phyloP scores from a whole-genome alignment of 495 filamentous ascomycete genomes.

The Penicillium longicatenatum region DNA sequence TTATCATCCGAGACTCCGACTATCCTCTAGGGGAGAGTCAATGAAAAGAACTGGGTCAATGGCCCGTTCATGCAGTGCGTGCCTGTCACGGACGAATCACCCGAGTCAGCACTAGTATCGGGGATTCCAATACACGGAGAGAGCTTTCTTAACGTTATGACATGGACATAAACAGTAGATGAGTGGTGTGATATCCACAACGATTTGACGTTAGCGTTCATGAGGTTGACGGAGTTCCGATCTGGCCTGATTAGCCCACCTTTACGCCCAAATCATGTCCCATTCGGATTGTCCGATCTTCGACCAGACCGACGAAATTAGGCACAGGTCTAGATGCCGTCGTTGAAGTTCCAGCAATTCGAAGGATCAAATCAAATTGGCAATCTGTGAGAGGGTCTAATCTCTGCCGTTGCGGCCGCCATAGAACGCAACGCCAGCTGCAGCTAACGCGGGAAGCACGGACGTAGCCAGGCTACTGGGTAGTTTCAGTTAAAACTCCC shows the following conservation, averaged over 20 bases:
- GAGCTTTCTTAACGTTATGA: no score
- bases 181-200: background rate
- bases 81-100: constrained; percentile 10
- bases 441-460: constrained; percentile 38
- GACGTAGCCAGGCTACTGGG: constrained; percentile 35
- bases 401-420: constrained; percentile 13
- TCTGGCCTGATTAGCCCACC: background rate
- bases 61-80: constrained; percentile 6
- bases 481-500: constrained; percentile 31
- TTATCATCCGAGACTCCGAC: background rate
- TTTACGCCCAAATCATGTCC: no score
- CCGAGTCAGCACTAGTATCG: constrained; percentile 26
- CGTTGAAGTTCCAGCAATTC: no score
- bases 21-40: background rate
- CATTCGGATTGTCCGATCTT: background rate
- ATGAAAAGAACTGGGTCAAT: constrained; percentile 5
- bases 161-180: background rate
- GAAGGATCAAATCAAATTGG: background rate
- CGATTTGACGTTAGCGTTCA: background rate
- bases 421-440: constrained; percentile 9
- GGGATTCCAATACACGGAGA: background rate
- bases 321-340: background rate
- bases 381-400: background rate
- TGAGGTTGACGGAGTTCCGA: background rate
- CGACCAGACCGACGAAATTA: no score